Percentiles rank a stretch among this genome's conserved stretches.
Conservation (phyloP, 1,284 basidiomycete species). For the Puccinia polysora region DNA sequence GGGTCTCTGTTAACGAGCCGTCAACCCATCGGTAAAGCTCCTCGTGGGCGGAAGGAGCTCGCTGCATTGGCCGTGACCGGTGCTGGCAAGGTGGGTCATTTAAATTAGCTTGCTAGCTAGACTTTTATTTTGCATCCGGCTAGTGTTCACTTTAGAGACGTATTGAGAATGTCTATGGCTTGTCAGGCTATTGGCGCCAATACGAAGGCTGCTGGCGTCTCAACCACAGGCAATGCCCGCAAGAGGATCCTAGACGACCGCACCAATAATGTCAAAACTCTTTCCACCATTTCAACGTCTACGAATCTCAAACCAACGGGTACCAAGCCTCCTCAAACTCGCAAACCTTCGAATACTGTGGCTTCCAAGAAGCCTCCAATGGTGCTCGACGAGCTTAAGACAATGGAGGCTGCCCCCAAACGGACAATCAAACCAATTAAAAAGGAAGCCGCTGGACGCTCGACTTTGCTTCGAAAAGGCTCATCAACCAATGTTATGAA, state of each 20-base stretch:
- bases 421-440: constrained; percentile 38
- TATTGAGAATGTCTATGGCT: no score
- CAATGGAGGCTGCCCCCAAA: constrained; percentile 3
- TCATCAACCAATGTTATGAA: background rate
- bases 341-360: constrained; percentile 16
- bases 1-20: background rate
- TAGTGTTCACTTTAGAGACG: background rate
- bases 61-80: background rate
- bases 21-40: background rate
- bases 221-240: constrained; percentile 17
- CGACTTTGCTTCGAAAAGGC: background rate
- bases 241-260: constrained; percentile 40
- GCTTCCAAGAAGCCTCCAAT: constrained; percentile 6
- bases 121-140: background rate
- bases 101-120: background rate
- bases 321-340: constrained; percentile 7
- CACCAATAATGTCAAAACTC: constrained; percentile 28
- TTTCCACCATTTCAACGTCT: background rate
- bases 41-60: constrained; percentile 19
- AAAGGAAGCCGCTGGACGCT: background rate
- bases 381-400: constrained; percentile 31
- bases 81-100: constrained; percentile 13
- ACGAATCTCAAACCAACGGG: background rate
- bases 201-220: constrained; percentile 1
- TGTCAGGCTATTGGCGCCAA: background rate